phyloP scores from a whole-genome alignment of 345 rosid genomes.

The Euclidium syriacum region DNA sequence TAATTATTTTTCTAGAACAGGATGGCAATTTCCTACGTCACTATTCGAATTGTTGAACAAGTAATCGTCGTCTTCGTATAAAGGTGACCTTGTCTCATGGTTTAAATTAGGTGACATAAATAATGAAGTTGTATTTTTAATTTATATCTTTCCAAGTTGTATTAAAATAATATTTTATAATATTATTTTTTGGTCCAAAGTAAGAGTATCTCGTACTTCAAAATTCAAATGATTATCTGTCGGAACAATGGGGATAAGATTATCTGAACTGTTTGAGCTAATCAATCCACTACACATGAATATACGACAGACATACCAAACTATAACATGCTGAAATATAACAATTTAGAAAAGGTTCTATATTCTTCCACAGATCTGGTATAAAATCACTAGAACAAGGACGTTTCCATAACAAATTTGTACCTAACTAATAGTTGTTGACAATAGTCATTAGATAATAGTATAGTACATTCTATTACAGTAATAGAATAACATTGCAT shows the following conservation, averaged over 20 bases:
- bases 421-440: neutral
- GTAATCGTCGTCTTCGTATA: neutral
- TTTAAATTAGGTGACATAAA: neutral
- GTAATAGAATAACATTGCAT: neutral
- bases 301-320: too few relatives aligned
- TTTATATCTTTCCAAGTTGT: neutral
- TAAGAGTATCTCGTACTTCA: neutral
- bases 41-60: conserved; percentile 15
- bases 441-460: neutral
- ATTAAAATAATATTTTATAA: neutral
- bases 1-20: neutral
- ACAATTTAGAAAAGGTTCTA: neutral
- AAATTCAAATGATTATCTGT: neutral
- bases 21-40: neutral
- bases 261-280: neutral
- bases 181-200: neutral
- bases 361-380: too few relatives aligned
- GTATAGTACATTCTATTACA: neutral
- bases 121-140: neutral
- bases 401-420: too few relatives aligned
- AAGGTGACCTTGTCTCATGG: conserved; percentile 6
- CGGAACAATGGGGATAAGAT: neutral
- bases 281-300: too few relatives aligned
- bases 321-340: too few relatives aligned
- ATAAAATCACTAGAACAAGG: too few relatives aligned